phyloP scores from a whole-genome alignment of 176 grass and related monocot genomes.

The Carex cristatella region DNA sequence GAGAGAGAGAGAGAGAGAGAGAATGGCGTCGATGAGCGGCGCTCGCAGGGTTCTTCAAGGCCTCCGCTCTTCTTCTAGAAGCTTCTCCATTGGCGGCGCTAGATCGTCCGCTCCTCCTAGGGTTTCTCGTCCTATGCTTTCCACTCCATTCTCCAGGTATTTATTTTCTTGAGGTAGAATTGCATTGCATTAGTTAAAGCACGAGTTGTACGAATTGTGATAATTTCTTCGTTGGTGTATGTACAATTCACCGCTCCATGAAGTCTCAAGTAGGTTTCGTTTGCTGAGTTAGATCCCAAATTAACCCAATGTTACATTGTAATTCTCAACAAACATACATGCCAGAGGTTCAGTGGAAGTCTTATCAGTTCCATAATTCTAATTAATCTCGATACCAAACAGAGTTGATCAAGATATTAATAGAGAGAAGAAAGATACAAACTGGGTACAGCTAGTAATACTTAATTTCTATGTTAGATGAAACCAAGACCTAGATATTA shows the following conservation, averaged over 20 bases:
- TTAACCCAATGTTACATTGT: neutral
- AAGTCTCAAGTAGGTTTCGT: neutral
- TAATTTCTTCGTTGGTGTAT: neutral
- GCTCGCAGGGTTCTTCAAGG: conserved; percentile 6
- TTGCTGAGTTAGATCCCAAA: neutral
- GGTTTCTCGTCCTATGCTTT: conserved; percentile 9
- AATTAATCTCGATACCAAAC: neutral
- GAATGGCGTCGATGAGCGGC: conserved; percentile 18
- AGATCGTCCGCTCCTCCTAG: neutral
- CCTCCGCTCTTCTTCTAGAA: conserved; percentile 24
- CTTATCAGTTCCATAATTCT: neutral
- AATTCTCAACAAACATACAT: neutral
- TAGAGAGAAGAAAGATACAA: neutral
- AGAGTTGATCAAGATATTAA: neutral
- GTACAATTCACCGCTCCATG: no score
- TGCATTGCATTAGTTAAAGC: neutral
- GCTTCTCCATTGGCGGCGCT: neutral
- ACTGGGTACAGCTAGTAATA: neutral
- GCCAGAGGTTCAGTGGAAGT: neutral
- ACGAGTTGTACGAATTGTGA: neutral
- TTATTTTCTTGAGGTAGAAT: neutral
- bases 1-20: neutral
- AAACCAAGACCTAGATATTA: no score
- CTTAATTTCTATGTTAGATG: neutral
- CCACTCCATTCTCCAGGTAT: conserved; percentile 4